Evolutionary conservation across 2,329 filamentous ascomycete species (phyloP), one percentile per base, ranked within the genome.

Genomic region (Fusarium nisikadoi): DNA sequence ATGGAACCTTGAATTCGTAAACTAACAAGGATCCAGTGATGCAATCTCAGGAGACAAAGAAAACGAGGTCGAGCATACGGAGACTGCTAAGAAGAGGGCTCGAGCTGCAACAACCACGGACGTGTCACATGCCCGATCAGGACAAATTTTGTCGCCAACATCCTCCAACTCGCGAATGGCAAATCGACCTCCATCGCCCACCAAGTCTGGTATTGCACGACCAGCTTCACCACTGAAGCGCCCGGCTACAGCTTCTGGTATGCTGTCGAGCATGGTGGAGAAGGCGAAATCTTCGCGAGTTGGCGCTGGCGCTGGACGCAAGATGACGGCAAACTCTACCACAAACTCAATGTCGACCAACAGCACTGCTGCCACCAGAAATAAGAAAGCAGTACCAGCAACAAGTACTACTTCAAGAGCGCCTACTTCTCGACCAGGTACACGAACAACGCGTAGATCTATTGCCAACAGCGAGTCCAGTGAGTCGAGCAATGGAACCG

Each of bases 131-230:
- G 76, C 81, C 43, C 79, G 79, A 72, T 81, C 88, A 68, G 83
- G 86, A 54, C 86, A 92, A 80, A 88, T 97, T 41, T 86, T 97
- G 6, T 97, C 94, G 3, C 94, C 94, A 4, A 92, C 93, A 57
- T 95, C 93, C 0, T 91, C 92, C 65, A 97, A 97, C 78, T 92
- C 93, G 10, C 90, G 93, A 56, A 86, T 92, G 20, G 84, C 74
- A 65, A 79, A 80, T 25, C 88, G 89, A 53, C 82, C 84, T 5
- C 78, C 79, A 9, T 88, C 89, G n/a, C 86, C 88, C 19, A 80
- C 83, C 29, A 91, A 92, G 77, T 85, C 88, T 6, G 85, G 86
- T 62, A 84, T 90, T 42, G 84, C 88, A 4, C 87, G 88, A 29
- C 87, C 90, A 29, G 83, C 86, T 20, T 92, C 91, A 29, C 90